Percentiles rank a stretch among this genome's conserved stretches.
phyloP scores from a whole-genome alignment of 495 filamentous ascomycete species.

The Hyaloscypha variabilis region DNA sequence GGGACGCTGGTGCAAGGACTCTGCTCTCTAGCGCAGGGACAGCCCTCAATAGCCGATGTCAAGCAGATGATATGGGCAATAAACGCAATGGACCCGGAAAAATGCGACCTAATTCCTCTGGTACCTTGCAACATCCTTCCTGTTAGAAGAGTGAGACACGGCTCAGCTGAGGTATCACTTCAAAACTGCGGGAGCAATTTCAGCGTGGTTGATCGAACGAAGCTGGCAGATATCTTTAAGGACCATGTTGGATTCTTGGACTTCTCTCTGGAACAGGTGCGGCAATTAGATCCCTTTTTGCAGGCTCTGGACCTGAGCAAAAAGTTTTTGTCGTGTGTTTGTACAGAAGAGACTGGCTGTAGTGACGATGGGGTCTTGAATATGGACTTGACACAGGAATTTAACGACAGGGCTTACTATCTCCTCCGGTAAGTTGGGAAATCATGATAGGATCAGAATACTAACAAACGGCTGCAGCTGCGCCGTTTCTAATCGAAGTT shows the following conservation, averaged over 20 bases:
- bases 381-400: constrained; percentile 32
- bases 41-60: neutral
- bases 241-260: constrained; percentile 39
- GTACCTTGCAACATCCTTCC: neutral
- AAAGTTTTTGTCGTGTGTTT: constrained; percentile 40
- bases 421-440: constrained; percentile 40
- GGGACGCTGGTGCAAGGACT: constrained; percentile 19
- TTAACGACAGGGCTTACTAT: constrained; percentile 40
- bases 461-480: constrained; percentile 19
- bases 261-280: constrained; percentile 40
- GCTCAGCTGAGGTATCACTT: neutral
- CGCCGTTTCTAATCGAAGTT: constrained; percentile 40
- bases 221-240: constrained; percentile 34
- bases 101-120: neutral
- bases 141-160: neutral
- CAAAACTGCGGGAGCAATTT: constrained; percentile 30
- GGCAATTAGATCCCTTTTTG: constrained; percentile 37
- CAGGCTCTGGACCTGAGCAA: constrained; percentile 35
- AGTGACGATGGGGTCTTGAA: constrained; percentile 23
- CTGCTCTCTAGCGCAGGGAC: neutral
- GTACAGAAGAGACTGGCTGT: constrained; percentile 39
- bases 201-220: constrained; percentile 40
- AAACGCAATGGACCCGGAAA: constrained; percentile 18
- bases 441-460: neutral
- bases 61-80: constrained; percentile 17